These are phyloP conservation scores for Chaetothyriales sp. DNA, from an alignment of 2,329 filamentous ascomycete species.

Conservation along the genomic window DNA sequence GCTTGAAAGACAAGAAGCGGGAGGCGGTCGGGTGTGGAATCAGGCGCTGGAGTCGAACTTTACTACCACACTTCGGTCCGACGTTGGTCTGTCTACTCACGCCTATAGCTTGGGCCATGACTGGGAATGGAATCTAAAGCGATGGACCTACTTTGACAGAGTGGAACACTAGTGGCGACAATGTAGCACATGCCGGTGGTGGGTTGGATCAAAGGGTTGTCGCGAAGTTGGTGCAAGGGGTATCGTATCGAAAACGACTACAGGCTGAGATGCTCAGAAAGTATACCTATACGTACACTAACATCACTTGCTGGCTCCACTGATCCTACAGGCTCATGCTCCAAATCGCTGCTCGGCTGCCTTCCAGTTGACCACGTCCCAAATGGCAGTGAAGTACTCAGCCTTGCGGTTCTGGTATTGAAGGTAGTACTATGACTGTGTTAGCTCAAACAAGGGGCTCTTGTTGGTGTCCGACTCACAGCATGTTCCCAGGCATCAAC, in stretches of 20 bases:
- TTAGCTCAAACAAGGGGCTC: background rate
- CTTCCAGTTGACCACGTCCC: constrained; percentile 96
- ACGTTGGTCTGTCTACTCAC: too few relatives aligned
- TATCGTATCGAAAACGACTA: background rate
- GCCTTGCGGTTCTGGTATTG: constrained; percentile 96
- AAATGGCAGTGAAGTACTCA: constrained; percentile 85
- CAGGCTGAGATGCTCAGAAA: background rate
- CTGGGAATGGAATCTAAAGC: too few relatives aligned
- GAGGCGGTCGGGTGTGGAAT: constrained; percentile 1
- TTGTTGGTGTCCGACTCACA: constrained; percentile 6
- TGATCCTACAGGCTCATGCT: constrained; percentile 4
- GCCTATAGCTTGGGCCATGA: too few relatives aligned
- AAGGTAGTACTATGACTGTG: constrained; percentile 34
- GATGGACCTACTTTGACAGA: too few relatives aligned
- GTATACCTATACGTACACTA: background rate
- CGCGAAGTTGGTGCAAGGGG: background rate
- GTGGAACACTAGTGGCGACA: background rate
- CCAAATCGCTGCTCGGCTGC: constrained; percentile 57
- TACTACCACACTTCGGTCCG: too few relatives aligned
- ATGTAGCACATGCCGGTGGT: background rate
- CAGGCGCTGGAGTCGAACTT: constrained; percentile 2
- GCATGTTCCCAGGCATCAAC: constrained; percentile 96
- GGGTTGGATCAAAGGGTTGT: background rate
- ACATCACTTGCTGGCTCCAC: background rate
- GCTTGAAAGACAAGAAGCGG: constrained; percentile 6